Evolutionary conservation across 2,329 filamentous ascomycete genomes (phyloP).

Genomic region (Fusarium sp.): DNA sequence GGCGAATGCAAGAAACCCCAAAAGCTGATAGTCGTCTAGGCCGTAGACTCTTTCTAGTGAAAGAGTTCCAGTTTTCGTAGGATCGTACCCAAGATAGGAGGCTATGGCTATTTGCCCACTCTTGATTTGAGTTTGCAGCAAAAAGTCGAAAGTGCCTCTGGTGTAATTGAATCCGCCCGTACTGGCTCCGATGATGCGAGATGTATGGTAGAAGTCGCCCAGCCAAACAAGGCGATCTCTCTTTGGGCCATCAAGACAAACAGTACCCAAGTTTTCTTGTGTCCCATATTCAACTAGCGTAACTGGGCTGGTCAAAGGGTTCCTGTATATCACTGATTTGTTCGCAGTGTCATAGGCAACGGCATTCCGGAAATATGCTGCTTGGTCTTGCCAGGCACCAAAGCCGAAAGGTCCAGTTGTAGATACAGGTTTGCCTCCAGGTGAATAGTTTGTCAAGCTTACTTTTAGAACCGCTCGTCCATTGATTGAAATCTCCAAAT

Average conservation of each 20-base stretch:
- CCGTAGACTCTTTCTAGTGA: conserved; percentile 3
- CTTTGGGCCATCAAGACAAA: conserved; percentile 13
- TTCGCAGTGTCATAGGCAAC: background rate
- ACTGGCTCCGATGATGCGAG: conserved; percentile 15
- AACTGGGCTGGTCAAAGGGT: background rate
- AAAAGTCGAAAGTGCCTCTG: conserved; percentile 10
- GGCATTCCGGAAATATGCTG: conserved; percentile 9
- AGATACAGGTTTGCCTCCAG: background rate
- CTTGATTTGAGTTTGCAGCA: conserved; percentile 10
- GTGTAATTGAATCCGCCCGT: conserved; percentile 7
- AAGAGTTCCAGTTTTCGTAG: background rate
- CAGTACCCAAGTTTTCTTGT: background rate
- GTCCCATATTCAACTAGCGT: conserved; percentile 3
- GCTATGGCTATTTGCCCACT: conserved; percentile 5
- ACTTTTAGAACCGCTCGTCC: background rate
- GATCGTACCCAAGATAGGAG: conserved; percentile 10
- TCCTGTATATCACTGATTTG: background rate
- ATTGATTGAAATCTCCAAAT: background rate
- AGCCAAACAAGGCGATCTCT: conserved; percentile 16
- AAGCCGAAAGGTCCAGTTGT: conserved; percentile 2
- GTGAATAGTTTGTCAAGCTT: background rate
- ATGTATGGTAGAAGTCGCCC: conserved; percentile 16
- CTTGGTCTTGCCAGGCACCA: conserved; percentile 12
- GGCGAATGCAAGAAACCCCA: conserved; percentile 3
- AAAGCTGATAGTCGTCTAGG: conserved; percentile 11